Conservation (phyloP, 2,329 filamentous ascomycete species). For the Aspergillus udagawae region DNA sequence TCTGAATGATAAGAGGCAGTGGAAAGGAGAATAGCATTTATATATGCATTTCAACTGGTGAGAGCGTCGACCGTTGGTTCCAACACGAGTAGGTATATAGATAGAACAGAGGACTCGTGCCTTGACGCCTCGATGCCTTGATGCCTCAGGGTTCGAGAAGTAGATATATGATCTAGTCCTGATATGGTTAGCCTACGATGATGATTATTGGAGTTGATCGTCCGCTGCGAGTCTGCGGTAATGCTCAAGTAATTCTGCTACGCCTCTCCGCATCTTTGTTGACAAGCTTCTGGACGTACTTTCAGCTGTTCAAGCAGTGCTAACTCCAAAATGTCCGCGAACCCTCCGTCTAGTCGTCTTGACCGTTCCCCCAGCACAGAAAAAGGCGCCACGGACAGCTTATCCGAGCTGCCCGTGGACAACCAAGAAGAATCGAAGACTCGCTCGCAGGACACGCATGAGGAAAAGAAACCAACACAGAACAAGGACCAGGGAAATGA, state of each 20-base stretch:
- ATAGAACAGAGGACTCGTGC: no score
- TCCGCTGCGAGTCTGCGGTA: background rate
- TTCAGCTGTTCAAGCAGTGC: background rate
- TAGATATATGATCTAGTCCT: background rate
- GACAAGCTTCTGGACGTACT: background rate
- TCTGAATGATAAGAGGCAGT: no score
- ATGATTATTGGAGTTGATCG: background rate
- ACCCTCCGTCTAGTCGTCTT: background rate
- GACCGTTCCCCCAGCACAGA: background rate
- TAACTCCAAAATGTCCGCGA: conserved; percentile 14
- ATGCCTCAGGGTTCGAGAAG: no score
- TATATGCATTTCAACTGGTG: no score
- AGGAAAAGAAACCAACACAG: conserved; percentile 45
- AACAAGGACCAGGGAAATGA: conserved; percentile 13
- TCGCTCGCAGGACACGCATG: background rate
- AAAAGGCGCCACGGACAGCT: conserved; percentile 6
- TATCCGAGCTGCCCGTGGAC: conserved; percentile 1
- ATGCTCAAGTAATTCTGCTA: background rate
- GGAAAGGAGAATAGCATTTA: no score
- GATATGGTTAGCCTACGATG: background rate
- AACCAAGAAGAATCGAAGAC: background rate
- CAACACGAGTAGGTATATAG: no score
- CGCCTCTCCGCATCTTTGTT: background rate
- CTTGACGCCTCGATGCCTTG: background rate
- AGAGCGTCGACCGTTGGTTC: no score